A percentile compares a stretch with the other conserved stretches of the same genome.
Evolutionary conservation across 2,329 filamentous ascomycete species (phyloP).

Genomic region (Botryosphaeria dothidea): DNA sequence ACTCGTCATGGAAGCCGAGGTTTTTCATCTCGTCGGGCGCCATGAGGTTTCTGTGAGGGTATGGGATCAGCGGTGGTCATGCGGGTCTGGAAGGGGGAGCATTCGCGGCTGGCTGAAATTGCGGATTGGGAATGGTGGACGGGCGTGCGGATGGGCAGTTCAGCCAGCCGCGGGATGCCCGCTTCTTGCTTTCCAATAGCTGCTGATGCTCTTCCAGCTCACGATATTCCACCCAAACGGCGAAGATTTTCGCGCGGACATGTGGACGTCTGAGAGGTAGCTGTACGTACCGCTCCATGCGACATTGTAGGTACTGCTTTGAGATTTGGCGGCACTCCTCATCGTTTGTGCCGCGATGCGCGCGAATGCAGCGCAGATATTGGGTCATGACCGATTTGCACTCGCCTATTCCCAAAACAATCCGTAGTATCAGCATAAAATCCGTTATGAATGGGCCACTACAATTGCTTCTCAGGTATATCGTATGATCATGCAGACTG

Average conservation of each 20-base stretch:
- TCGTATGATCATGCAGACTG: background rate
- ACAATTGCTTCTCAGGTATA: background rate
- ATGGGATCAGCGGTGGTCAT: background rate
- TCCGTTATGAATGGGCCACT: background rate
- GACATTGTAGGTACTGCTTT: conserved; percentile 84
- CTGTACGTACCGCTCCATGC: conserved; percentile 82
- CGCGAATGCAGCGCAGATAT: conserved; percentile 87
- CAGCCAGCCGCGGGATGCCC: background rate
- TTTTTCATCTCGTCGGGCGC: conserved; percentile 94
- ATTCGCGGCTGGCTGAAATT: background rate
- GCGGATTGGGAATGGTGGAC: background rate
- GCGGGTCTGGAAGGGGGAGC: background rate
- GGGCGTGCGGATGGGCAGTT: background rate
- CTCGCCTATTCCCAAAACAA: conserved; percentile 62
- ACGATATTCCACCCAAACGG: background rate
- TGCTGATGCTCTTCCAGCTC: background rate
- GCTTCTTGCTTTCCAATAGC: background rate
- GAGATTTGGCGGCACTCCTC: conserved; percentile 81
- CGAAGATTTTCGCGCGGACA: background rate
- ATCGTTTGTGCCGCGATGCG: conserved; percentile 79
- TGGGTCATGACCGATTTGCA: conserved; percentile 85
- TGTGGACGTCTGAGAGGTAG: background rate
- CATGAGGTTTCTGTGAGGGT: conserved; percentile 78
- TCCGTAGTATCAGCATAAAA: background rate
- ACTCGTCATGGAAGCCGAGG: conserved; percentile 70